phyloP scores from a whole-genome alignment of 2,329 filamentous ascomycete genomes.

The Monilinia fructicola region DNA sequence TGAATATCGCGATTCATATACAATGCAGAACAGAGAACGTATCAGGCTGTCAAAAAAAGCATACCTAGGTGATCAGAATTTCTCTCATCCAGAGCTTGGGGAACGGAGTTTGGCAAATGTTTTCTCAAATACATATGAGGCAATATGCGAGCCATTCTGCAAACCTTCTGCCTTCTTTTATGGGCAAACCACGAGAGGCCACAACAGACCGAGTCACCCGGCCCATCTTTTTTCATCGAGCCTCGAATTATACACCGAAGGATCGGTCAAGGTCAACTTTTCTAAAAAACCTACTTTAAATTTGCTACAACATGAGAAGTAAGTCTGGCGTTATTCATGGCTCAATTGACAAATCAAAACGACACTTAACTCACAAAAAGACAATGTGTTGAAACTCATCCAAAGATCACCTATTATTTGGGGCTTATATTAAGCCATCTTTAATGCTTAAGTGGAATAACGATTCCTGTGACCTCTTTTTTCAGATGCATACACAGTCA shows the following conservation, averaged over 20 bases:
- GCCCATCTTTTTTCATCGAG: background rate
- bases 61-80: no score
- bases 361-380: background rate
- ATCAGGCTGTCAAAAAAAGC: background rate
- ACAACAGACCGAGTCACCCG: conserved; percentile 1
- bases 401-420: background rate
- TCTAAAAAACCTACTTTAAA: background rate
- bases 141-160: conserved; percentile 13
- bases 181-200: conserved; percentile 20
- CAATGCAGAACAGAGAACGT: background rate
- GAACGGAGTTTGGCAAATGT: background rate
- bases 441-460: background rate
- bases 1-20: background rate
- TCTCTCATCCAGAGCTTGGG: background rate
- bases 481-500: conserved; percentile 20
- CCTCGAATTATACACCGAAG: background rate
- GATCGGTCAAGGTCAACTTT: background rate
- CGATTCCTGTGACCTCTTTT: conserved; percentile 13
- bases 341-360: conserved; percentile 11
- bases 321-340: conserved; percentile 1
- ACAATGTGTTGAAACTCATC: conserved; percentile 7
- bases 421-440: conserved; percentile 13
- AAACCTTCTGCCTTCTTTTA: conserved; percentile 15
- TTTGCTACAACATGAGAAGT: conserved; percentile 3
- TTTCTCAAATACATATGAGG: background rate